These are phyloP conservation scores for Candida gigantensis DNA, from an alignment of 1,139 yeast genomes.

Conservation along the genomic window DNA sequence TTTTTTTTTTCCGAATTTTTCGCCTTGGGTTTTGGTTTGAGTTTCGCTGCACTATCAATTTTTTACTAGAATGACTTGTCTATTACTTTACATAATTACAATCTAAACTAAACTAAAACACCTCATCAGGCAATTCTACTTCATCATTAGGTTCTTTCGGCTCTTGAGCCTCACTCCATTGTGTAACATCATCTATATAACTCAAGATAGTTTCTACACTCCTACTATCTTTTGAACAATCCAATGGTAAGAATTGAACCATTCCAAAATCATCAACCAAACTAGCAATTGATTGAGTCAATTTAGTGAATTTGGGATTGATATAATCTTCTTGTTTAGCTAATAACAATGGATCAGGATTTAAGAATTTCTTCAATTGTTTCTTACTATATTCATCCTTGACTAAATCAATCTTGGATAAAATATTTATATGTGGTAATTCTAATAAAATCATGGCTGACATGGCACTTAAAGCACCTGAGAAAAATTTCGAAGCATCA, in stretches of 20 bases:
- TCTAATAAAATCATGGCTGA: constrained; percentile 95
- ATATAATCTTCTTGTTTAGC: constrained; percentile 42
- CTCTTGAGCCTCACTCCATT: constrained; percentile 96
- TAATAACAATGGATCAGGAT: constrained; percentile 82
- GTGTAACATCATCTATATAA: constrained; percentile 94
- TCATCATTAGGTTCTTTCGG: constrained; percentile 94
- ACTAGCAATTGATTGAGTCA: constrained; percentile 82
- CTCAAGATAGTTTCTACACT: constrained; percentile 82
- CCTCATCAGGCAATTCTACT: constrained; percentile 54
- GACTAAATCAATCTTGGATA: constrained; percentile 83
- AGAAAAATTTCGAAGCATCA: constrained; percentile 87
- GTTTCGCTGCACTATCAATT: too few relatives aligned
- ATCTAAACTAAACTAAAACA: constrained; percentile 5
- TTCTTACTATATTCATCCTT: constrained; percentile 73
- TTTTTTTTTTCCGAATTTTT: constrained; percentile 1
- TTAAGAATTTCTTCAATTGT: constrained; percentile 78
- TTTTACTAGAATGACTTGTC: too few relatives aligned
- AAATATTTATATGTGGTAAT: constrained; percentile 87
- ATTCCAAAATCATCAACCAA: constrained; percentile 96
- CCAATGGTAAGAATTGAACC: constrained; percentile 94
- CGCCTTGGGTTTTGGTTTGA: neutral
- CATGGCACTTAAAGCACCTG: constrained; percentile 97
- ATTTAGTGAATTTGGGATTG: constrained; percentile 74
- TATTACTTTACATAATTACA: too few relatives aligned
- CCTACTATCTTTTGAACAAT: constrained; percentile 74